phyloP scores from a whole-genome alignment of 768 basidiomycete species.

The Brasilioporus rufonigricans region DNA sequence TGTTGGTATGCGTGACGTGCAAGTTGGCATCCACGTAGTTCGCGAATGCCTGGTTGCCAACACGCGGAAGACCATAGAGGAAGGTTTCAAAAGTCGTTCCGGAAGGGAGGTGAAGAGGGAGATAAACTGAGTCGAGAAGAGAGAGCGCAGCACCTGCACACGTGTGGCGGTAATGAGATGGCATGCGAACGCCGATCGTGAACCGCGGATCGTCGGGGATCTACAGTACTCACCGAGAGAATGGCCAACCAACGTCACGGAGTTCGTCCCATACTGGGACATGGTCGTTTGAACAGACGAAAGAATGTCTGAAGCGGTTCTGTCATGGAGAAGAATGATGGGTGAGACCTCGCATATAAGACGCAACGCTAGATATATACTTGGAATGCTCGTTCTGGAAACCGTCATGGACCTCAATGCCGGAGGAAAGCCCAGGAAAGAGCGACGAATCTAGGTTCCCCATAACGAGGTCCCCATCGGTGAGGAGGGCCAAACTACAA shows the following conservation, averaged over 20 bases:
- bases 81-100: conserved; percentile 28
- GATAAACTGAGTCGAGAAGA: conserved; percentile 36
- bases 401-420: conserved; percentile 43
- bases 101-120: conserved; percentile 32
- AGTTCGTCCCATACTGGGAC: conserved; percentile 29
- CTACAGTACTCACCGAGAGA: conserved; percentile 33
- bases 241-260: conserved; percentile 45
- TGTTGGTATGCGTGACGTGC: conserved; percentile 51
- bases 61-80: conserved; percentile 36
- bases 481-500: conserved; percentile 36
- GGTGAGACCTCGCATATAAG: not conserved
- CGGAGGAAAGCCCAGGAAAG: conserved; percentile 45
- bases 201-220: not conserved
- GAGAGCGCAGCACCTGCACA: conserved; percentile 32
- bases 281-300: conserved; percentile 41
- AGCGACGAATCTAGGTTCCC: conserved; percentile 35
- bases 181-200: not conserved
- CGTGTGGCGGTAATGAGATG: not conserved
- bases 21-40: conserved; percentile 48
- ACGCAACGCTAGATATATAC: conserved; percentile 27
- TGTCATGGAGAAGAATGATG: conserved; percentile 32
- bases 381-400: conserved; percentile 43
- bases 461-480: conserved; percentile 37
- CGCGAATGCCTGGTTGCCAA: conserved; percentile 59
- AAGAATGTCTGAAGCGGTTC: conserved; percentile 39